Percentiles rank a stretch among this genome's conserved stretches.
Conservation (phyloP, 2,329 filamentous ascomycete species). For the Epichloe sibirici region DNA sequence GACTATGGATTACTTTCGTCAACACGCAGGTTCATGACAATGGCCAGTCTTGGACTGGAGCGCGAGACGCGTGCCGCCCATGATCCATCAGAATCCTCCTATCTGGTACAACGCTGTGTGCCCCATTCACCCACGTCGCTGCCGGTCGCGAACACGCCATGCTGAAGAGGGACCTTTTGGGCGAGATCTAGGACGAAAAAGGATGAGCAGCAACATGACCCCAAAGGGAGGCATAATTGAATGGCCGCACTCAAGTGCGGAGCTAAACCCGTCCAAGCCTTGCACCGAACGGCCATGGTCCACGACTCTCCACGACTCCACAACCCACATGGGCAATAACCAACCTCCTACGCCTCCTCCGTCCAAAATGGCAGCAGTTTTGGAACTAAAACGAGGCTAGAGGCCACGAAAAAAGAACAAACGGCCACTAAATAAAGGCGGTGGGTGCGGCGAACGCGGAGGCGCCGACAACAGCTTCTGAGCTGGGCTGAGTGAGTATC, state of each 20-base stretch:
- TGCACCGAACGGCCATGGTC: background rate
- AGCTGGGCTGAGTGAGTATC: no score
- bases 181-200: no score
- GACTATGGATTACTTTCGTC: no score
- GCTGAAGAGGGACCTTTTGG: background rate
- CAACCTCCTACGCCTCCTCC: background rate
- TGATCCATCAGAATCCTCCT: conserved; percentile 17
- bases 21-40: background rate
- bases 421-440: background rate
- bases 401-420: background rate
- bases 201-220: no score
- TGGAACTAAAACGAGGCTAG: background rate
- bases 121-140: conserved; percentile 20
- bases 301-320: no score
- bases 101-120: conserved; percentile 14
- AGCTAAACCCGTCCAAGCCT: background rate
- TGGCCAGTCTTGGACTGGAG: background rate
- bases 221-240: background rate
- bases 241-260: background rate
- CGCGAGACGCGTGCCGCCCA: background rate
- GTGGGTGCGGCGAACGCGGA: background rate
- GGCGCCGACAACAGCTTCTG: background rate
- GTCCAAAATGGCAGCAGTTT: background rate
- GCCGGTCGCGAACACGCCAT: conserved; percentile 10
- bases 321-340: background rate